phyloP scores from a whole-genome alignment of 2,329 filamentous ascomycete genomes.

The Trichoderma cornu-damae region DNA sequence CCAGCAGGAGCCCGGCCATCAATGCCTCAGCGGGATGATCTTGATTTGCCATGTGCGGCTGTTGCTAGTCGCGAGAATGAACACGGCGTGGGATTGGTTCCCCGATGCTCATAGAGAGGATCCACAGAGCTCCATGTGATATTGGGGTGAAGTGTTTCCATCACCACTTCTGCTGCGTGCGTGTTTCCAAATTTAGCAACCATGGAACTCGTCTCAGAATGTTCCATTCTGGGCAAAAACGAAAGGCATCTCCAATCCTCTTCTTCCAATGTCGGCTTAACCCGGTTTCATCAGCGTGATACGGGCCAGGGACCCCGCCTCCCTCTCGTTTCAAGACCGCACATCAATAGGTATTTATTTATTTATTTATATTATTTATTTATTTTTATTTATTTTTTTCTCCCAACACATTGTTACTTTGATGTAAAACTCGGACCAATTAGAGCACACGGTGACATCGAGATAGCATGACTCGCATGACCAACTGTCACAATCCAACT shows the following conservation, averaged over 20 bases:
- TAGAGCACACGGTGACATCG: constrained; percentile 8
- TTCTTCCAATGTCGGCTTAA: constrained; percentile 16
- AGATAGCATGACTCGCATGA: constrained; percentile 18
- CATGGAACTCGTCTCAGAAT: constrained; percentile 19
- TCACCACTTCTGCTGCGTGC: background rate
- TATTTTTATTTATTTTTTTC: no score
- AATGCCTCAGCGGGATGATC: constrained; percentile 13
- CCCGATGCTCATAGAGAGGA: constrained; percentile 8
- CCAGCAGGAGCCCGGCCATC: background rate
- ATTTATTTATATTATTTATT: no score
- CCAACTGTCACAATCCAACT: constrained; percentile 17
- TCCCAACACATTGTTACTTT: constrained; percentile 10
- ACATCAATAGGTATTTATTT: background rate
- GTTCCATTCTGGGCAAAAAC: constrained; percentile 6
- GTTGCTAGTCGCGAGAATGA: constrained; percentile 3
- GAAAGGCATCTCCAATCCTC: background rate
- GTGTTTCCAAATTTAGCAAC: constrained; percentile 18
- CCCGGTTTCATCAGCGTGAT: constrained; percentile 18
- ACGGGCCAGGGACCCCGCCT: constrained; percentile 3
- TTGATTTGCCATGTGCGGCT: constrained; percentile 15
- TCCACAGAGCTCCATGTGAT: constrained; percentile 15
- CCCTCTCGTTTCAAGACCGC: constrained; percentile 13
- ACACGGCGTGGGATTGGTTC: constrained; percentile 5
- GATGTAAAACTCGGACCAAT: constrained; percentile 12
- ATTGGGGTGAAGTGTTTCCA: background rate